These are phyloP conservation scores for Cordyceps militaris DNA, from an alignment of 2,329 filamentous ascomycete genomes.

Conservation along the genomic window DNA sequence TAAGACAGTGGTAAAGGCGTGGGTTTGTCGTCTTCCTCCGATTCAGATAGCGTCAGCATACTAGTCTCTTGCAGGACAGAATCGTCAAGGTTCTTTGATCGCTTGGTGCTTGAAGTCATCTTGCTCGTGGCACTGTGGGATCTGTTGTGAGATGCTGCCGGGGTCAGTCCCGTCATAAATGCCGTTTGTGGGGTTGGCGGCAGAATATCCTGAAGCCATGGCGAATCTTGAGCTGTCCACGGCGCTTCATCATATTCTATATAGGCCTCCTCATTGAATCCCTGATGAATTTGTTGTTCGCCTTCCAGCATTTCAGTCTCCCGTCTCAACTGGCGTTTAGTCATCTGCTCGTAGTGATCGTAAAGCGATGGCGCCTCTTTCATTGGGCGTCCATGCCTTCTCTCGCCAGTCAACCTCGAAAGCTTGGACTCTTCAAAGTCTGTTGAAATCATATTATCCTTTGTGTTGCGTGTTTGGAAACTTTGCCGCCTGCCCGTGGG, in stretches of 20 bases:
- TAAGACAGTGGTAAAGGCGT: neutral
- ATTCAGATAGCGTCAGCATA: constrained; percentile 8
- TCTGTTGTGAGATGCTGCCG: neutral
- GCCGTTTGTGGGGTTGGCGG: neutral
- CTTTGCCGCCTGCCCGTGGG: constrained; percentile 21
- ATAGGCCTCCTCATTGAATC: constrained; percentile 1
- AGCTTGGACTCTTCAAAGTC: constrained; percentile 18
- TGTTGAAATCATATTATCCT: constrained; percentile 27
- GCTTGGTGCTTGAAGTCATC: neutral
- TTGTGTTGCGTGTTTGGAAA: constrained; percentile 29
- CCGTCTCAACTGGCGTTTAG: constrained; percentile 37
- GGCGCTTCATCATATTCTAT: constrained; percentile 11
- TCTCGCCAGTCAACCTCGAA: constrained; percentile 20
- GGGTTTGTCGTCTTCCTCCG: constrained; percentile 2
- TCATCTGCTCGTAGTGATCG: constrained; percentile 52
- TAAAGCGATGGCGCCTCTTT: constrained; percentile 45
- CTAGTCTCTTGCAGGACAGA: constrained; percentile 8
- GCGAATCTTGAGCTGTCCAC: constrained; percentile 8
- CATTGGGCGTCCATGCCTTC: constrained; percentile 21
- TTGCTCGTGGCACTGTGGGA: constrained; percentile 4
- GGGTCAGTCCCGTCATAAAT: neutral
- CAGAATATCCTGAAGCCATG: constrained; percentile 2
- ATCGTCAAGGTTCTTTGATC: neutral
- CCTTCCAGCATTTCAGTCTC: constrained; percentile 20
- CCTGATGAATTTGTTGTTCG: constrained; percentile 14